phyloP scores from a whole-genome alignment of 1,284 basidiomycete species.

The Ganoderma multipileum region DNA sequence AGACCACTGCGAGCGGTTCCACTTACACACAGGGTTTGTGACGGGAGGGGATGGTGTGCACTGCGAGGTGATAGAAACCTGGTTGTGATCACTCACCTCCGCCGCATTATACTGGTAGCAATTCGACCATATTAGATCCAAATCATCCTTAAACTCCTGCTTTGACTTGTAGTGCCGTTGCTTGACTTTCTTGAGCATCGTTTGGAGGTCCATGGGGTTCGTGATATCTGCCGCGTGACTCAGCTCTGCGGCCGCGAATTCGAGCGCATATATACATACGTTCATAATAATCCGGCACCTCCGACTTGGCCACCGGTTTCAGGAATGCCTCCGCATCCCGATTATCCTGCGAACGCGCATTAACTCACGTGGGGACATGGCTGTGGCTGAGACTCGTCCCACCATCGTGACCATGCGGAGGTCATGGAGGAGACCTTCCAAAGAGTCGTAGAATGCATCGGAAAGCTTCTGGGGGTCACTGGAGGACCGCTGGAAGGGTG shows the following conservation, averaged over 20 bases:
- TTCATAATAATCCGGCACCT: slow-evolving; percentile 91
- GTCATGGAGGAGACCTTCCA: slow-evolving; percentile 88
- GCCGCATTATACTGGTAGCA: slow-evolving; percentile 93
- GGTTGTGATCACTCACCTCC: slow-evolving; percentile 57
- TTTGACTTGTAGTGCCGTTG: slow-evolving; percentile 92
- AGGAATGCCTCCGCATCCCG: slow-evolving; percentile 89
- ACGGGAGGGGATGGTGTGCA: too few species aligned
- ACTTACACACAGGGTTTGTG: too few species aligned
- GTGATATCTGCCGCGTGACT: slow-evolving; percentile 69
- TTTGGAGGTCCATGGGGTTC: slow-evolving; percentile 93
- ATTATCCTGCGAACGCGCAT: slow-evolving; percentile 64
- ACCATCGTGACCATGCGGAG: slow-evolving; percentile 82
- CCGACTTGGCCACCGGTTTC: slow-evolving; percentile 86
- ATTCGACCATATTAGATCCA: slow-evolving; percentile 97
- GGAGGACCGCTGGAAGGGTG: slow-evolving; percentile 53
- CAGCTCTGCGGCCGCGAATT: slow-evolving; percentile 13
- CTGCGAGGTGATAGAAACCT: background rate
- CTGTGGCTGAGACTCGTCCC: slow-evolving; percentile 29
- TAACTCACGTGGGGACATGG: slow-evolving; percentile 24
- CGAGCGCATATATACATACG: slow-evolving; percentile 52
- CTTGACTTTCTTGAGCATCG: slow-evolving; percentile 94
- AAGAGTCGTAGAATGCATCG: slow-evolving; percentile 91
- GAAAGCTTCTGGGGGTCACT: slow-evolving; percentile 74
- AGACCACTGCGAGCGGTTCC: too few species aligned
- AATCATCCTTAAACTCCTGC: slow-evolving; percentile 90